These are phyloP conservation scores for Euphorbia tirucalli DNA, from an alignment of 345 rosid species.

Conservation along the genomic window DNA sequence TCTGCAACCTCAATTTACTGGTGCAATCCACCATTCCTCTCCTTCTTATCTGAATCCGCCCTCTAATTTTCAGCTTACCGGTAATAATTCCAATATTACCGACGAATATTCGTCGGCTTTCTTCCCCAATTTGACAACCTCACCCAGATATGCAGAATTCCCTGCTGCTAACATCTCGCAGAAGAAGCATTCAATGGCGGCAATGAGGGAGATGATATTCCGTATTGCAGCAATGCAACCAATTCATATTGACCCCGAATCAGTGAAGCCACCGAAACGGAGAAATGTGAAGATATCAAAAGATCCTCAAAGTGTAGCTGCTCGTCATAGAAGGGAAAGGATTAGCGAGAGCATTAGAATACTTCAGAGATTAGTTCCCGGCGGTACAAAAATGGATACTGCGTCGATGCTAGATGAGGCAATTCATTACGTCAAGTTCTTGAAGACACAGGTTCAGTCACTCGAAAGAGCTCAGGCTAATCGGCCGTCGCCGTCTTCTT, in stretches of 20 bases:
- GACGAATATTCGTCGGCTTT: conserved; percentile 11
- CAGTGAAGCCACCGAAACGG: conserved; percentile 60
- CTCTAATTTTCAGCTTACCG: conserved; percentile 21
- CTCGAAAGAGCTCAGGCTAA: conserved; percentile 42
- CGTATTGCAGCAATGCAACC: conserved; percentile 75
- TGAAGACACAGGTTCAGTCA: conserved; percentile 62
- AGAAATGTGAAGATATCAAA: conserved; percentile 67
- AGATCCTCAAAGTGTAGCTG: conserved; percentile 75
- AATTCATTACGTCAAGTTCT: conserved; percentile 65
- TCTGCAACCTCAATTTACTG: conserved; percentile 23
- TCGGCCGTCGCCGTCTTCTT: conserved; percentile 13
- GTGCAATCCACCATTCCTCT: conserved; percentile 24
- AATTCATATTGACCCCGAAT: conserved; percentile 61
- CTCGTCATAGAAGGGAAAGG: conserved; percentile 62
- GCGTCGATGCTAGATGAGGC: conserved; percentile 80
- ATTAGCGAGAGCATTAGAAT: conserved; percentile 67
- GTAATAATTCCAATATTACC: conserved; percentile 14
- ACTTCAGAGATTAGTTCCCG: conserved; percentile 67
- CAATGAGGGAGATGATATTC: conserved; percentile 75
- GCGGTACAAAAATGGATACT: conserved; percentile 80
- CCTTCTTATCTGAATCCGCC: not conserved
- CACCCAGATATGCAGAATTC: conserved; percentile 25
- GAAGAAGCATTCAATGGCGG: conserved; percentile 51
- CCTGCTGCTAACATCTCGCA: conserved; percentile 24
- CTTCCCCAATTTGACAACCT: conserved; percentile 2